Base-by-base conservation (phyloP, 345 rosid species). In the Citrus maxima region DNA sequence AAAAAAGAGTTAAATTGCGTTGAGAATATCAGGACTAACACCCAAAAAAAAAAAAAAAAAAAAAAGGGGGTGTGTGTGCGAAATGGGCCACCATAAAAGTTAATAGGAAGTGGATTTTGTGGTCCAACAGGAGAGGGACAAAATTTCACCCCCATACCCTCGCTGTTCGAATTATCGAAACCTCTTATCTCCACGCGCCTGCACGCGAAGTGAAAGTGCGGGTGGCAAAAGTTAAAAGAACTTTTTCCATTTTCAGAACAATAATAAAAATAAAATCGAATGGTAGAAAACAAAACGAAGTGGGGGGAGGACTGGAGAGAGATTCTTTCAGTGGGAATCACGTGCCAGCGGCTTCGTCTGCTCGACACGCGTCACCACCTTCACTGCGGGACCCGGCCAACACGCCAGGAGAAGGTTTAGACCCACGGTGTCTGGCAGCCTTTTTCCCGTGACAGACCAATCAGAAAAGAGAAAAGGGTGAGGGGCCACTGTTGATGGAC, bases 101-200 rank as follows among this genome's bases (percentile, higher is more conserved):
- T 34, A 19, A 30, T 60, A 13, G 16, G 14, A 28, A 66, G 63
- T 65, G 72, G 72, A 9, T 64, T 22, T 49, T 51, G 62, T 51
- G 78, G 63, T 76, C 78, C 72, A 76, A 76, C 70, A 10, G 38
- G 19, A 30, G 40, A 22, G 4, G 14, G 46, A 64, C 78, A 75
- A 28, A 27, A 46, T 63, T 63, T 46, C 42, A 28, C 27, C 63
- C 2, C 59, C 58, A 7, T 40, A 8, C 24, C 18, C 46, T 22
- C 30, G 2, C 2, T 28, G 55, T 30, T 64, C 3, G 22, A 8
- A 5, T 13, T 5, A 4, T 10, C 27, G 4, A 37, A 3, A 14
- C 13, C 61, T 59, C n/a, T 58, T 72, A n/a, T 34, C 21, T 7
- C 21, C 51, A 60, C 64, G 18, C n/a, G 37, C 35, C 2, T 6